Evolutionary conservation across 2,329 filamentous ascomycete species (phyloP).

Genomic region (Fusarium mangiferae): DNA sequence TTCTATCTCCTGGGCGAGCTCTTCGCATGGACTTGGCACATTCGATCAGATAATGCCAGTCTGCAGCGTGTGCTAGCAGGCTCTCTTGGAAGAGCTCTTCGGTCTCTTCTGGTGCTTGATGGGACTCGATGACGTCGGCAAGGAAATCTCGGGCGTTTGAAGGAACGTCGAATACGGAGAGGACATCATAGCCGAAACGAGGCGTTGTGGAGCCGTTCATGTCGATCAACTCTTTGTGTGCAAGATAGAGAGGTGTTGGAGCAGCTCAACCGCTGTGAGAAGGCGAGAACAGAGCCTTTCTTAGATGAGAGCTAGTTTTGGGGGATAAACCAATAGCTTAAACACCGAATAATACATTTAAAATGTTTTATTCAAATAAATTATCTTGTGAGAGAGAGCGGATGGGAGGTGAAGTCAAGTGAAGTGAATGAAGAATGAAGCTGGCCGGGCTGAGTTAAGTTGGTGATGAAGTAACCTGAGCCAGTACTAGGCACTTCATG

Average conservation of each 20-base stretch:
- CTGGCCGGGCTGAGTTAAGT: background rate
- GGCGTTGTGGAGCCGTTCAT: conserved; percentile 24
- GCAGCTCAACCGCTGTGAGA: background rate
- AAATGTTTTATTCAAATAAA: background rate
- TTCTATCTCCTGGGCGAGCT: conserved; percentile 8
- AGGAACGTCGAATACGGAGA: conserved; percentile 49
- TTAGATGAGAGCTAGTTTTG: background rate
- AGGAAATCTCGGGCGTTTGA: conserved; percentile 48
- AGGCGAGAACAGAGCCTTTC: background rate
- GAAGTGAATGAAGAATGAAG: background rate
- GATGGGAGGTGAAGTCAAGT: background rate
- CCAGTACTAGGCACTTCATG: background rate
- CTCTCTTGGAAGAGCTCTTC: conserved; percentile 45
- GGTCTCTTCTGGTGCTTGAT: conserved; percentile 43
- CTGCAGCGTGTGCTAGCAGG: conserved; percentile 48
- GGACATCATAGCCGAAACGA: conserved; percentile 42
- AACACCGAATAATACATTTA: background rate
- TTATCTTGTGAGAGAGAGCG: background rate
- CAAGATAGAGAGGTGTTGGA: background rate
- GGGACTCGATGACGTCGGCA: conserved; percentile 44
- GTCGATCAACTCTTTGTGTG: conserved; percentile 12
- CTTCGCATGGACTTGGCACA: conserved; percentile 47
- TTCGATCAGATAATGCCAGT: conserved; percentile 50
- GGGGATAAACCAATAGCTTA: background rate
- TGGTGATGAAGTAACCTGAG: background rate